Percentiles rank a stretch among this genome's conserved stretches.
These are phyloP conservation scores for Ogataea minuta DNA, from an alignment of 805 yeast species.

Conservation along the genomic window DNA sequence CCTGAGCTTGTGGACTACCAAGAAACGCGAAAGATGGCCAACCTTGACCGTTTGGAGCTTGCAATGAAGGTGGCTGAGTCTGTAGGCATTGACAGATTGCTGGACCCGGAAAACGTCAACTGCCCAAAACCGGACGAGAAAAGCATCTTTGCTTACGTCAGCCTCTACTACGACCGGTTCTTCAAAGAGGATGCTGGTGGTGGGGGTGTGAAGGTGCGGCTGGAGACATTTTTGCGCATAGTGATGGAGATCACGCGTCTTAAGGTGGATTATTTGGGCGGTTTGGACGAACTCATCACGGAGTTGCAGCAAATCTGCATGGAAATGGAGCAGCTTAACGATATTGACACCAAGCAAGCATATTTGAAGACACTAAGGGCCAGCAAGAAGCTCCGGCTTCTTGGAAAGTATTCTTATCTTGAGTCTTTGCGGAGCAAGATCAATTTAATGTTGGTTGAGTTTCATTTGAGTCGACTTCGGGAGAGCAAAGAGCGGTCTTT, in stretches of 20 bases:
- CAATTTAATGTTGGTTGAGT: constrained; percentile 19
- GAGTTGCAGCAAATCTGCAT: constrained; percentile 14
- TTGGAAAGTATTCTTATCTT: constrained; percentile 17
- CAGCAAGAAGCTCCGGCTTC: constrained; percentile 13
- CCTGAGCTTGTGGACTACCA: constrained; percentile 40
- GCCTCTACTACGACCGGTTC: constrained; percentile 56
- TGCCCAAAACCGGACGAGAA: constrained; percentile 56
- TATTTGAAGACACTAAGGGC: constrained; percentile 9
- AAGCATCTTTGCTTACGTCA: constrained; percentile 54
- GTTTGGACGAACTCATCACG: constrained; percentile 17
- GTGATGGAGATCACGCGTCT: constrained; percentile 19
- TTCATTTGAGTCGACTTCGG: constrained; percentile 17
- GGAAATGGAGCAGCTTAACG: constrained; percentile 1
- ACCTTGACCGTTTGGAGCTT: constrained; percentile 32
- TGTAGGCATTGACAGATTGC: constrained; percentile 49
- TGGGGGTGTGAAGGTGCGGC: constrained; percentile 15
- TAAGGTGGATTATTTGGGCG: constrained; percentile 18
- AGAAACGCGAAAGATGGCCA: constrained; percentile 28
- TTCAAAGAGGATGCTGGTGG: constrained; percentile 7
- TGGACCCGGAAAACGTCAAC: constrained; percentile 54
- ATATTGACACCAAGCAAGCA: constrained; percentile 1
- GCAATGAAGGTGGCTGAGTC: constrained; percentile 45
- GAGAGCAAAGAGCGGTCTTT: constrained; percentile 21
- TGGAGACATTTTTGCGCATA: constrained; percentile 29
- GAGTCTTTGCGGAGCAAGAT: constrained; percentile 20